Evolutionary conservation across 306 rosid species (phyloP), one percentile per base, ranked within the genome.

Genomic region (Castanopsis chinensis): DNA sequence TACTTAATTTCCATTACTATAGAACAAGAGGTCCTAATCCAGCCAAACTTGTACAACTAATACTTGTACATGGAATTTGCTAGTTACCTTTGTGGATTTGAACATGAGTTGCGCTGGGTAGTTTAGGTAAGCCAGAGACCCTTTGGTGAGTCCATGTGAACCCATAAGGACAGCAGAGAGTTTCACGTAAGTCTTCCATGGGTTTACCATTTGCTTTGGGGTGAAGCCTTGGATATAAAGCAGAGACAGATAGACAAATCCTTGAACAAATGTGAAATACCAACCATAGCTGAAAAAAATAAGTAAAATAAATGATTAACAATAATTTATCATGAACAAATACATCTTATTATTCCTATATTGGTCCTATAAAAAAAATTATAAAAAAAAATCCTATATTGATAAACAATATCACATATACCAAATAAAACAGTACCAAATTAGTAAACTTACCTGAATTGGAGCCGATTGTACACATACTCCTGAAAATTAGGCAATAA

Each of bases 31-130:
- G 18, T 45, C 17, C 25, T 57, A 43, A 41, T 73, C 79, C 81
- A 54, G 82, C 49, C 49, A 78, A 51, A 72, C 32, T 21, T 70
- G 59, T 75, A 37, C 56, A 83, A 52, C 75, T 77, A 77, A 72
- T 41, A 41, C 20, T 23, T 27, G 60, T 21, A 41, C 19, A 64
- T 78, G 77, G 51, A 35, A 72, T 43, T 71, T 65, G 59, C 55
- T 14, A 8, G 74, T 28, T 81, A 92, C 99, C 94, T 95, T 95
- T 1, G 99, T 95, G 81, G 99, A 95, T 85, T 95, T 95, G 90
- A 95, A 95, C 99, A 95, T 95, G 52, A 95, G 87, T 80, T 95
- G 99, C n/a, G 99, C 99, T 27, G 99, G 99, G 78, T 95, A 95
- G 79, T 95, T 95, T 41, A 95, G 99, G 75, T 86, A 95, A 76